These are phyloP conservation scores for Kazachstania psychrophila DNA, from an alignment of 805 yeast genomes.

Conservation along the genomic window DNA sequence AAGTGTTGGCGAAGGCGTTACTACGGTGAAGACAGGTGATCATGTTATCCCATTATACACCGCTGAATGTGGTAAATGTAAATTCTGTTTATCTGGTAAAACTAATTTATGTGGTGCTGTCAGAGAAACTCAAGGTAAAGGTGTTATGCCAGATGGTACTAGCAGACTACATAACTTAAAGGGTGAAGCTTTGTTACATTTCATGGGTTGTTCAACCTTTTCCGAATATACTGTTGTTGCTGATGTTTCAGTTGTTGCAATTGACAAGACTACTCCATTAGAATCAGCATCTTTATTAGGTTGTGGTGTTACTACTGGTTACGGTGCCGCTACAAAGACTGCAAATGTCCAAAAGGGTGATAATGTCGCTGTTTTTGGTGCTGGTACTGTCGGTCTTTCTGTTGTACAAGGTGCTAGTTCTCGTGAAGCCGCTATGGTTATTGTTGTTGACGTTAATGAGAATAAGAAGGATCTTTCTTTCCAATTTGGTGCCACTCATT, in stretches of 20 bases:
- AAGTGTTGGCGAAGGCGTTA: slow-evolving; percentile 89
- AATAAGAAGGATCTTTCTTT: slow-evolving; percentile 76
- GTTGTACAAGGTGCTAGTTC: slow-evolving; percentile 90
- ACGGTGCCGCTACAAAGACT: slow-evolving; percentile 93
- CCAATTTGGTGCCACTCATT: slow-evolving; percentile 92
- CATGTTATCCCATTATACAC: slow-evolving; percentile 90
- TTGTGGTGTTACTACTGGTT: slow-evolving; percentile 97
- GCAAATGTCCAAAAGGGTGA: slow-evolving; percentile 84
- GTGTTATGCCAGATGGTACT: slow-evolving; percentile 98
- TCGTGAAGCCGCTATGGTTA: slow-evolving; percentile 71
- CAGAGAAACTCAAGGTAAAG: slow-evolving; percentile 96
- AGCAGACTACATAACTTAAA: slow-evolving; percentile 69
- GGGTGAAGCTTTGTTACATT: slow-evolving; percentile 80
- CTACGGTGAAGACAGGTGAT: slow-evolving; percentile 85
- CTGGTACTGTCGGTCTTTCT: slow-evolving; percentile 94
- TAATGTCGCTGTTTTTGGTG: slow-evolving; percentile 93
- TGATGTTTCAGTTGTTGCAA: slow-evolving; percentile 91
- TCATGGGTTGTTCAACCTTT: slow-evolving; percentile 97
- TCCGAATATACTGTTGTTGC: slow-evolving; percentile 97
- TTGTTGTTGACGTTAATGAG: slow-evolving; percentile 82
- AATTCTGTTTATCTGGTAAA: slow-evolving; percentile 89
- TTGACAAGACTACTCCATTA: slow-evolving; percentile 71
- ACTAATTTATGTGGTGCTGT: slow-evolving; percentile 94
- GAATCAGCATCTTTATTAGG: slow-evolving; percentile 90
- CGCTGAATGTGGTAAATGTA: slow-evolving; percentile 93